Percentiles rank a stretch among this genome's conserved stretches.
These are phyloP conservation scores for Neurospora terricola DNA, from an alignment of 495 filamentous ascomycete genomes.

Conservation along the genomic window DNA sequence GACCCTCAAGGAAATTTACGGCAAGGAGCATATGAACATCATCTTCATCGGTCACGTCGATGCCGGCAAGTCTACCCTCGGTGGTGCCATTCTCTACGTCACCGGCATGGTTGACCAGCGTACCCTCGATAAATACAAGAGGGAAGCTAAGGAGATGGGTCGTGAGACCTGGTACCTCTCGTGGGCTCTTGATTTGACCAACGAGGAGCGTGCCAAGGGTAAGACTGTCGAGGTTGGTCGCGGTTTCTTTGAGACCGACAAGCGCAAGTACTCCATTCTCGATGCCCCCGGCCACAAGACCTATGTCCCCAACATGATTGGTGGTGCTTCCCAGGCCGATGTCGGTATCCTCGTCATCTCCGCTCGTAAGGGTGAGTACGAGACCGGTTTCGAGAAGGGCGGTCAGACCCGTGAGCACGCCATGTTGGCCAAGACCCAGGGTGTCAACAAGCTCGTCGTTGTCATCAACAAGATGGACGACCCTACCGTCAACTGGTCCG, in stretches of 20 bases:
- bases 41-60: slow-evolving; percentile 99
- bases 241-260: slow-evolving; percentile 91
- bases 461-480: slow-evolving; percentile 99
- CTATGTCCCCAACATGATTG: slow-evolving; percentile 93
- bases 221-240: slow-evolving; percentile 97
- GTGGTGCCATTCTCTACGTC: slow-evolving; percentile 80
- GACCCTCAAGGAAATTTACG: slow-evolving; percentile 89
- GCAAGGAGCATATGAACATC: slow-evolving; percentile 96
- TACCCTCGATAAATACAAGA: slow-evolving; percentile 96
- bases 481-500: slow-evolving; percentile 86
- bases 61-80: slow-evolving; percentile 92
- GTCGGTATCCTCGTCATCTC: slow-evolving; percentile 94
- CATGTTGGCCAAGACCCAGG: slow-evolving; percentile 94
- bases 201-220: slow-evolving; percentile 91
- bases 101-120: slow-evolving; percentile 99
- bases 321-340: slow-evolving; percentile 88
- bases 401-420: slow-evolving; percentile 97
- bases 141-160: slow-evolving; percentile 88
- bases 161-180: slow-evolving; percentile 98
- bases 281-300: slow-evolving; percentile 97
- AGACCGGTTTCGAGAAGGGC: slow-evolving; percentile 98
- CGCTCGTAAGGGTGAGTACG: slow-evolving; percentile 96
- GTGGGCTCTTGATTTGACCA: slow-evolving; percentile 93
- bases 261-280: slow-evolving; percentile 81
- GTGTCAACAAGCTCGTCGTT: slow-evolving; percentile 87